Conservation (phyloP, 768 basidiomycete genomes). For the Mrakia blollopis region DNA sequence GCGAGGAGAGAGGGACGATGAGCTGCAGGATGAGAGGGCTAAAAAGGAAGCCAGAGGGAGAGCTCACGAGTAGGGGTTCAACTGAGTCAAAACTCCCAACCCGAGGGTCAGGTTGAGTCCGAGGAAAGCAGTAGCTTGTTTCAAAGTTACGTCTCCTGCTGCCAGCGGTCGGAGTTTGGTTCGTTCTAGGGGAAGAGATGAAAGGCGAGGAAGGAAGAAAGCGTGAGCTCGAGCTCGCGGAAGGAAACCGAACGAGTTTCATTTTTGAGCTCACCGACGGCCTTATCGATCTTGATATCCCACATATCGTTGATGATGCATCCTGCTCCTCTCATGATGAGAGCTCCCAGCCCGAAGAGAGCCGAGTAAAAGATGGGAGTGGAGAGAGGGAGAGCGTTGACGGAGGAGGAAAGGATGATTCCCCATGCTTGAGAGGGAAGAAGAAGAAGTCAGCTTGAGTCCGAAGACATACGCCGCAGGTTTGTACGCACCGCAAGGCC, state of each 20-base stretch:
- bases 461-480: not conserved
- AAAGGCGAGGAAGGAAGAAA: not conserved
- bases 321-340: conserved; percentile 95
- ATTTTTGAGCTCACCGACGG: conserved; percentile 63
- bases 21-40: not conserved
- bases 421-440: conserved; percentile 70
- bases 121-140: conserved; percentile 75
- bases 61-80: conserved; percentile 88
- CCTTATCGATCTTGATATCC: conserved; percentile 86
- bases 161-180: conserved; percentile 87
- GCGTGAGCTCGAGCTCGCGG: not conserved
- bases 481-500: conserved; percentile 75
- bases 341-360: conserved; percentile 81
- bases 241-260: not conserved
- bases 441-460: not conserved
- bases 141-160: conserved; percentile 66
- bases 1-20: not conserved
- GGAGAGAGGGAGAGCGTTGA: conserved; percentile 60
- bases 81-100: conserved; percentile 74
- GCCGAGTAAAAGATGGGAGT: conserved; percentile 69
- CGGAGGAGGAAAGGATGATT: conserved; percentile 92
- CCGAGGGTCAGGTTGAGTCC: conserved; percentile 75
- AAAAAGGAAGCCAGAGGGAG: not conserved
- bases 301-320: conserved; percentile 99
- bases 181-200: conserved; percentile 53